A percentile compares a stretch with the other conserved stretches of the same genome.
Conservation (phyloP, 768 basidiomycete genomes). For the Daedalea quercina region DNA sequence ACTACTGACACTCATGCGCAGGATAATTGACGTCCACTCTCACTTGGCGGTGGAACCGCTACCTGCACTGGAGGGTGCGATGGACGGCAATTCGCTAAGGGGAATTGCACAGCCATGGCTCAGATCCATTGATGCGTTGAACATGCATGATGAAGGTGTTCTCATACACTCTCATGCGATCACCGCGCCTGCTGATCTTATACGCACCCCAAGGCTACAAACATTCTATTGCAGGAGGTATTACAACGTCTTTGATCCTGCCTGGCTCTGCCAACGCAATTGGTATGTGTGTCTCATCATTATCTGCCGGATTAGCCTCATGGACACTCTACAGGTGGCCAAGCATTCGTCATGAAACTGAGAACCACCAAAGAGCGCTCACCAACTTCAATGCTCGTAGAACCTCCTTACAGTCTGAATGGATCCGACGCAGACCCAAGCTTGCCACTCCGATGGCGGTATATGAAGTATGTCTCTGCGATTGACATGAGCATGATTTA, state of each 20-base stretch:
- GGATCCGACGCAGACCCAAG: conserved; percentile 25
- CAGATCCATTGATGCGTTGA: conserved; percentile 63
- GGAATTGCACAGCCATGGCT: conserved; percentile 55
- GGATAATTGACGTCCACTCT: conserved; percentile 51
- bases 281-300: conserved; percentile 29
- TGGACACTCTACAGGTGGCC: conserved; percentile 71
- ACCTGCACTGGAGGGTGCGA: conserved; percentile 28
- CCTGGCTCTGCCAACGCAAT: conserved; percentile 64
- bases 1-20: conserved; percentile 5
- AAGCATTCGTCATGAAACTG: conserved; percentile 73
- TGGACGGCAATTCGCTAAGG: conserved; percentile 50
- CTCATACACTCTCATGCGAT: neutral
- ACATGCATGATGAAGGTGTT: conserved; percentile 57
- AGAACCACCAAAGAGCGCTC: conserved; percentile 67
- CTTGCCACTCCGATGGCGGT: conserved; percentile 40
- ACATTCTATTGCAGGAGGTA: conserved; percentile 57
- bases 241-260: conserved; percentile 70
- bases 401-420: conserved; percentile 58
- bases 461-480: conserved; percentile 55
- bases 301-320: no score
- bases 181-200: neutral
- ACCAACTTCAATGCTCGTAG: conserved; percentile 60
- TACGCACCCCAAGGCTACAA: conserved; percentile 31
- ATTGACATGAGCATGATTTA: neutral
- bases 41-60: conserved; percentile 39